Base-by-base conservation (phyloP, 2,329 filamentous ascomycete species). In the Pseudopyrenochaeta lycopersici region DNA sequence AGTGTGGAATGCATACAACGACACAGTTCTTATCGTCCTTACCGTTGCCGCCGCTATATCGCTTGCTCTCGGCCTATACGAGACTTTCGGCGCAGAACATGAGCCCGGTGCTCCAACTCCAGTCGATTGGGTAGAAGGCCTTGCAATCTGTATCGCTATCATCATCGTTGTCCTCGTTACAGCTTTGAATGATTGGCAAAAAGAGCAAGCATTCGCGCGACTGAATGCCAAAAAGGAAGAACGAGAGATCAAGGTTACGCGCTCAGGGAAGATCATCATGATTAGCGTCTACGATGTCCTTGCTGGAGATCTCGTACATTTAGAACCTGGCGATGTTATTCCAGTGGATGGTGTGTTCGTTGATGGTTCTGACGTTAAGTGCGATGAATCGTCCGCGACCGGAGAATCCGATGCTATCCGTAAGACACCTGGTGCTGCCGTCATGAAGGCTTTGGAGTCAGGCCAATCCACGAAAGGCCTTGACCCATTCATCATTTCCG, bases 331-430 rank as follows among this genome's bases (percentile, higher is more conserved):
- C 51, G 88, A 91, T 63, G 79, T 89, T 40, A 80, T 90, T 30
- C 88, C 88, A 0, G 88, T 87, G 2, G 89, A 91, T 66, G 89
- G 89, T 1, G 80, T 90, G 44, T 84, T 90, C 55, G 85, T 91
- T 52, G 80, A 82, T 10, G 87, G 87, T 5, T 83, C 88, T 58
- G 84, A 84, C 42, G 74, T 90, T 48, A 86, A 87, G 71, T 91
- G 88, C 63, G 88, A 91, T 62, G 89, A 91, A 67, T 90, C 88
- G 1, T 90, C 88, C 9, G 86, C 87, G 1, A 91, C 88, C 3
- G 89, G 89, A 60, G 88, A 91, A 70, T 90, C 88, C 0, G 88
- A 91, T 65, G 82, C 87, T 30, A 83, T 90, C 68, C 86, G 85
- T 70, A 91, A 91, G 76, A 85, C 82, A 0, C 72, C 79, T 4